Percentiles rank a stretch among this genome's conserved stretches.
These are phyloP conservation scores for Coniella vitis DNA, from an alignment of 2,329 filamentous ascomycete genomes.

Conservation along the genomic window DNA sequence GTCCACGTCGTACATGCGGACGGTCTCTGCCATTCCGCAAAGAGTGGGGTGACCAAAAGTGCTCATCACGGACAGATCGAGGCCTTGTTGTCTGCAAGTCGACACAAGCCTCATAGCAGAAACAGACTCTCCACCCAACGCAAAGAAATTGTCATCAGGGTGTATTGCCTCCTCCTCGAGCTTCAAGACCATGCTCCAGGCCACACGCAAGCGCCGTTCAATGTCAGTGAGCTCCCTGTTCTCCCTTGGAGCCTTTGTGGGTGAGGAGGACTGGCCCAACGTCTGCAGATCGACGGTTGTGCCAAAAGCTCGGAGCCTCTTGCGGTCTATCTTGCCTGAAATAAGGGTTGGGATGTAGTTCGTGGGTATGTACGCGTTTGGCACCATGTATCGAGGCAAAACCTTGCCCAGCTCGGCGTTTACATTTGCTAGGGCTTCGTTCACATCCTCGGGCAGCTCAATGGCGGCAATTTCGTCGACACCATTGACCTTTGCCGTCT, in stretches of 20 bases:
- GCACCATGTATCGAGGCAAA: constrained; percentile 28
- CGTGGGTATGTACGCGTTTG: constrained; percentile 35
- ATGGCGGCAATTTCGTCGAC: constrained; percentile 16
- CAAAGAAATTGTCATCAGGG: constrained; percentile 34
- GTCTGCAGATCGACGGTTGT: constrained; percentile 18
- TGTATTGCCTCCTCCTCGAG: constrained; percentile 28
- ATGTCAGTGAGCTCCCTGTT: constrained; percentile 24
- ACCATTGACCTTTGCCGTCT: constrained; percentile 14
- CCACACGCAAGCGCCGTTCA: constrained; percentile 26
- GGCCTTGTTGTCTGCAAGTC: constrained; percentile 26
- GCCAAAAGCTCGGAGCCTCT: constrained; percentile 29
- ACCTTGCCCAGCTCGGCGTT: constrained; percentile 12
- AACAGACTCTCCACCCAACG: constrained; percentile 39
- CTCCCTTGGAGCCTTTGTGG: constrained; percentile 1
- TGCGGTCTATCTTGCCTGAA: constrained; percentile 39
- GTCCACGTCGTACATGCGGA: constrained; percentile 23
- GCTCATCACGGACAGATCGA: constrained; percentile 29
- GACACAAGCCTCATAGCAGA: constrained; percentile 37
- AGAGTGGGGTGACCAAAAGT: constrained; percentile 36
- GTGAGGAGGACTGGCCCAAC: neutral
- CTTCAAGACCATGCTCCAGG: constrained; percentile 25
- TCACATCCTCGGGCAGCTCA: constrained; percentile 14
- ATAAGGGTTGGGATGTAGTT: constrained; percentile 33
- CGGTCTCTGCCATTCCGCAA: constrained; percentile 35
- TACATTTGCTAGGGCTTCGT: constrained; percentile 15